These are phyloP conservation scores for Evansstolkia leycettana DNA, from an alignment of 495 filamentous ascomycete genomes.

Conservation along the genomic window DNA sequence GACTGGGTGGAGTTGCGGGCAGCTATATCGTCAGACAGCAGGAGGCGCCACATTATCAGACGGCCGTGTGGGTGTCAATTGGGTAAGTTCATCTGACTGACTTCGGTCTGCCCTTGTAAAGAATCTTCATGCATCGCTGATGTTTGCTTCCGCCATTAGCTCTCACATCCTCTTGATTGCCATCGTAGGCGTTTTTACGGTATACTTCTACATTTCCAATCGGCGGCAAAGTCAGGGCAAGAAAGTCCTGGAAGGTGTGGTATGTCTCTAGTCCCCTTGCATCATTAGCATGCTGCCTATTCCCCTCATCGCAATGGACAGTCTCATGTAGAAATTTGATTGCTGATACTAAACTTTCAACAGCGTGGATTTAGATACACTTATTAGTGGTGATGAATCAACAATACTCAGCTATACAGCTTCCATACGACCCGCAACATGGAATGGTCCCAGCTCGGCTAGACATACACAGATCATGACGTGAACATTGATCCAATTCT, in stretches of 20 bases:
- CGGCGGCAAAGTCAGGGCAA: constrained; percentile 31
- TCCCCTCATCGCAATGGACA: not conserved
- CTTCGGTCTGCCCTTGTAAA: not conserved
- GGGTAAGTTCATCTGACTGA: constrained; percentile 30
- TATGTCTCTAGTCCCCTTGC: constrained; percentile 10
- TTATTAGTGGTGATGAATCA: constrained; percentile 17
- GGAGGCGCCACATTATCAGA: constrained; percentile 58
- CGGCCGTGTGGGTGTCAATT: constrained; percentile 62
- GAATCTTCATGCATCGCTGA: not conserved
- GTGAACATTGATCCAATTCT: no score
- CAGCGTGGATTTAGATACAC: constrained; percentile 39
- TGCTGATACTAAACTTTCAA: not conserved
- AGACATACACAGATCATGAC: no score
- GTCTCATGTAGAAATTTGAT: not conserved
- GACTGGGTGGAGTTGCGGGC: constrained; percentile 63
- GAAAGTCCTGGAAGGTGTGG: constrained; percentile 41
- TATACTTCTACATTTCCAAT: constrained; percentile 52
- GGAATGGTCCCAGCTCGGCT: no score
- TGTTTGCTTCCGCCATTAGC: constrained; percentile 11
- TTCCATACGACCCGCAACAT: no score
- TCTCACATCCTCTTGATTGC: constrained; percentile 56
- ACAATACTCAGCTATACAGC: no score
- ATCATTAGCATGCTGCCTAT: not conserved
- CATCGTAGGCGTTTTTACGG: constrained; percentile 46
- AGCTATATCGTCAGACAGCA: constrained; percentile 58